phyloP scores from a whole-genome alignment of 2,329 filamentous ascomycete species.

The Scopulariopsis brevicaulis region DNA sequence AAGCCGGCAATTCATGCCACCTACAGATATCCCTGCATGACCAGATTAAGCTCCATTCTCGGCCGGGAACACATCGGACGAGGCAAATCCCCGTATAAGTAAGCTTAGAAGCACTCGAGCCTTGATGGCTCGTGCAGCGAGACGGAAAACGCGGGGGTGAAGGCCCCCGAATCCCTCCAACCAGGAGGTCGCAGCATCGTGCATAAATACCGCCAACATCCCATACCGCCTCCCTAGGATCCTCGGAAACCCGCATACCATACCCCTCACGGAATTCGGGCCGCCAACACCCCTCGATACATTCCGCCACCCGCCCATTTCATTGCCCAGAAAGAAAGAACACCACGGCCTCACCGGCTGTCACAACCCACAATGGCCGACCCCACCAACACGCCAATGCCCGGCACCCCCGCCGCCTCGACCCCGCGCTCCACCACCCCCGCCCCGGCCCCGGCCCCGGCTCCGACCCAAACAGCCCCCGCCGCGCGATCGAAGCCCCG shows the following conservation, averaged over 20 bases:
- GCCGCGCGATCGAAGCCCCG: slow-evolving; percentile 29
- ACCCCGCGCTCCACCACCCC: slow-evolving; percentile 29
- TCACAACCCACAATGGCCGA: slow-evolving; percentile 24
- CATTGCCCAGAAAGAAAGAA: too few species aligned
- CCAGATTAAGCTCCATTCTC: too few species aligned
- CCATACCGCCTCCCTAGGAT: neutral
- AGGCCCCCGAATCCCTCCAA: neutral
- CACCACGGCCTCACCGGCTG: too few species aligned
- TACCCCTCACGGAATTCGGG: neutral
- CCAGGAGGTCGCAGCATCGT: neutral
- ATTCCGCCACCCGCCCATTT: too few species aligned
- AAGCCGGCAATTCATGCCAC: too few species aligned
- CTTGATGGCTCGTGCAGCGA: too few species aligned
- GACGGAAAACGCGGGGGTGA: too few species aligned
- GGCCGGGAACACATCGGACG: too few species aligned
- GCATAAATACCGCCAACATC: neutral
- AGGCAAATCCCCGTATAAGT: too few species aligned
- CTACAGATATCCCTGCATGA: too few species aligned
- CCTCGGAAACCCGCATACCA: neutral
- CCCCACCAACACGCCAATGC: slow-evolving; percentile 33
- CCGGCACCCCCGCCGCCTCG: slow-evolving; percentile 16
- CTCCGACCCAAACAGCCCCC: slow-evolving; percentile 8
- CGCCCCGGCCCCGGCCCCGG: slow-evolving; percentile 9
- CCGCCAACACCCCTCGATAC: neutral
- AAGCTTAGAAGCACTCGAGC: too few species aligned